A percentile compares a stretch with the other conserved stretches of the same genome.
Conservation (phyloP, 164 flowering plant species). For the Liriodendron chinense region DNA sequence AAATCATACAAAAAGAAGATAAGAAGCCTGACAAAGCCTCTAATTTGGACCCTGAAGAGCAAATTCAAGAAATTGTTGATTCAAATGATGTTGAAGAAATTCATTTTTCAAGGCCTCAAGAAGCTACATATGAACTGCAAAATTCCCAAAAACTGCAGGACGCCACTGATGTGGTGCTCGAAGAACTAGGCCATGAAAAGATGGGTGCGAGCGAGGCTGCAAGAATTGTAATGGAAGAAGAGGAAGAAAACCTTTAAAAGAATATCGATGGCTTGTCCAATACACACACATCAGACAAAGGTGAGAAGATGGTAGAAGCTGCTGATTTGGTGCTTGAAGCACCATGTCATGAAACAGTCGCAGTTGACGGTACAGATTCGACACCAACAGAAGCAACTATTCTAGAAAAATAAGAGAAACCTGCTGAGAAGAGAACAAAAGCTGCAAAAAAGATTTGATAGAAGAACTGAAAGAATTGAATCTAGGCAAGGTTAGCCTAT, state of each 20-base stretch:
- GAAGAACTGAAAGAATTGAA: no score
- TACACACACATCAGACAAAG: neutral
- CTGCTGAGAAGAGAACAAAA: neutral
- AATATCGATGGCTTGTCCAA: neutral
- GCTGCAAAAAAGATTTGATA: conserved; percentile 10
- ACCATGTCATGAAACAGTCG: neutral
- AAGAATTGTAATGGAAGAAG: no score
- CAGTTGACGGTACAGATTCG: neutral
- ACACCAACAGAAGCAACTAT: no score
- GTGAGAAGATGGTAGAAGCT: neutral
- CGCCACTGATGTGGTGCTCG: conserved; percentile 6
- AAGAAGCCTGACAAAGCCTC: conserved; percentile 13
- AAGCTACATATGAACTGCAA: neutral
- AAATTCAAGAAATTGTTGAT: no score
- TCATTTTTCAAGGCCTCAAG: conserved; percentile 8
- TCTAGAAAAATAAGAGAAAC: conserved; percentile 6
- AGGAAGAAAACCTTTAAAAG: neutral
- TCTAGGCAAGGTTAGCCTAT: conserved; percentile 14
- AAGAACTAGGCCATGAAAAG: conserved; percentile 1
- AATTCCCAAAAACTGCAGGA: neutral
- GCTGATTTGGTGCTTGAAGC: conserved; percentile 2
- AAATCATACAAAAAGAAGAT: conserved; percentile 8
- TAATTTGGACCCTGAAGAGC: no score
- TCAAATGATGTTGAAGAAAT: conserved; percentile 8
- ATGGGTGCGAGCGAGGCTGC: neutral